Percentiles rank a stretch among this genome's conserved stretches.
These are phyloP conservation scores for Pisolithus microcarpus DNA, from an alignment of 768 basidiomycete genomes.

Conservation along the genomic window DNA sequence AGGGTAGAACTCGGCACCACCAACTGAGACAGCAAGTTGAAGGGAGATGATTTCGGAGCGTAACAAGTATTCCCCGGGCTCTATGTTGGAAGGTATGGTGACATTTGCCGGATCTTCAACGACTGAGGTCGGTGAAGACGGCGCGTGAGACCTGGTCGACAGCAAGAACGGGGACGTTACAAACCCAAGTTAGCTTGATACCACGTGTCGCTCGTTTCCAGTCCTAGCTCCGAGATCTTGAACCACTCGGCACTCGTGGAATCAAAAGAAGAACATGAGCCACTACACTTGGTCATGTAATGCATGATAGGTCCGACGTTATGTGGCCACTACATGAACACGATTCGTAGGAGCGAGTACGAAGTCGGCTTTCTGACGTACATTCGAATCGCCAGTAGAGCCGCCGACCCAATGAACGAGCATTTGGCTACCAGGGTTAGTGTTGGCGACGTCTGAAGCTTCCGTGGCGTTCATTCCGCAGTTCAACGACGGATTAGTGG, in stretches of 20 bases:
- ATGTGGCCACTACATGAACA: conserved; percentile 40
- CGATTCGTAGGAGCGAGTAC: background rate
- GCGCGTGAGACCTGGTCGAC: background rate
- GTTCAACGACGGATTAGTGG: conserved; percentile 46
- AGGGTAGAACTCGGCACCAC: conserved; percentile 45
- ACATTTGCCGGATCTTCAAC: conserved; percentile 33
- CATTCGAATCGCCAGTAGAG: conserved; percentile 31
- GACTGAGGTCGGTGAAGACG: conserved; percentile 18
- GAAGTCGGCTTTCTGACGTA: conserved; percentile 9
- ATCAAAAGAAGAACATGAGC: conserved; percentile 54
- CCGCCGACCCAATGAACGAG: conserved; percentile 47
- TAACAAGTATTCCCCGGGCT: conserved; percentile 64
- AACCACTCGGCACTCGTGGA: conserved; percentile 59
- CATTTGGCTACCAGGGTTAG: conserved; percentile 51
- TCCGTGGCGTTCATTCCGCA: conserved; percentile 51
- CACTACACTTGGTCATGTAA: conserved; percentile 59
- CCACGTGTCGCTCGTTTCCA: conserved; percentile 37
- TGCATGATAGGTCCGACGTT: conserved; percentile 64
- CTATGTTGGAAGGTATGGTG: conserved; percentile 44
- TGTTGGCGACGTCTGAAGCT: conserved; percentile 45
- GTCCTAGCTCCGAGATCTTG: conserved; percentile 55
- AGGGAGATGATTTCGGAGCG: conserved; percentile 77
- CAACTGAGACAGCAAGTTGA: conserved; percentile 46
- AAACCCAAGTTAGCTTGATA: conserved; percentile 42
- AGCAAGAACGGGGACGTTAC: conserved; percentile 15